A percentile compares a stretch with the other conserved stretches of the same genome.
phyloP scores from a whole-genome alignment of 805 yeast species.

The Spathaspora arborariae region DNA sequence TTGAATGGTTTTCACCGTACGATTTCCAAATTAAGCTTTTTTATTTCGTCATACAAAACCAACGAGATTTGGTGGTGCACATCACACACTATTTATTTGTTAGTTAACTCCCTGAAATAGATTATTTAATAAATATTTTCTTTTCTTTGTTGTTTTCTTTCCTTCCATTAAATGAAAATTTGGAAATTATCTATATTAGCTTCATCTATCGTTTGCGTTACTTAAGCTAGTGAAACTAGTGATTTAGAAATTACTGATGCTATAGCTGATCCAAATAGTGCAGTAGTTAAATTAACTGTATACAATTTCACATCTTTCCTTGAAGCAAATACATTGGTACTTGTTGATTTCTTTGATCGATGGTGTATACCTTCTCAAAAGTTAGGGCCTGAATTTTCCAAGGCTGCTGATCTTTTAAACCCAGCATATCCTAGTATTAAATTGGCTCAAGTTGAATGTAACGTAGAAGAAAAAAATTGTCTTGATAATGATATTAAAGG shows the following conservation, averaged over 20 bases:
- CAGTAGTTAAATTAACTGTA: slow-evolving; percentile 75
- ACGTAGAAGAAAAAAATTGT: slow-evolving; percentile 71
- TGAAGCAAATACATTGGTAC: slow-evolving; percentile 67
- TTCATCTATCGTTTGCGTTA: slow-evolving; percentile 32
- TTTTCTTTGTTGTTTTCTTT: too few species aligned
- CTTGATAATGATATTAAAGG: slow-evolving; percentile 66
- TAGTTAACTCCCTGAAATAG: too few species aligned
- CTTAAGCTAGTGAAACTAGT: slow-evolving; percentile 36
- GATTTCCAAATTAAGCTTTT: too few species aligned
- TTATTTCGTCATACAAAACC: too few species aligned
- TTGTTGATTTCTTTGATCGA: slow-evolving; percentile 89
- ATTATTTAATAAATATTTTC: too few species aligned
- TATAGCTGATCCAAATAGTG: slow-evolving; percentile 75
- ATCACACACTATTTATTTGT: too few species aligned
- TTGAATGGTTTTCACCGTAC: too few species aligned
- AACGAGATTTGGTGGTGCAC: too few species aligned
- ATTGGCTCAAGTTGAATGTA: slow-evolving; percentile 84
- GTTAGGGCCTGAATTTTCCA: slow-evolving; percentile 73
- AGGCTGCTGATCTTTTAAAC: slow-evolving; percentile 65
- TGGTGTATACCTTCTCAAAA: slow-evolving; percentile 98
- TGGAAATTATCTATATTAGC: slow-evolving; percentile 36
- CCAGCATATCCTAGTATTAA: slow-evolving; percentile 53
- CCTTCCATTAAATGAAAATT: slow-evolving; percentile 43
- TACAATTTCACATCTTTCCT: slow-evolving; percentile 65
- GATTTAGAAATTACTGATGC: slow-evolving; percentile 59